phyloP scores from a whole-genome alignment of 108 stramenopile genomes.

The Skeletonema grethae region DNA sequence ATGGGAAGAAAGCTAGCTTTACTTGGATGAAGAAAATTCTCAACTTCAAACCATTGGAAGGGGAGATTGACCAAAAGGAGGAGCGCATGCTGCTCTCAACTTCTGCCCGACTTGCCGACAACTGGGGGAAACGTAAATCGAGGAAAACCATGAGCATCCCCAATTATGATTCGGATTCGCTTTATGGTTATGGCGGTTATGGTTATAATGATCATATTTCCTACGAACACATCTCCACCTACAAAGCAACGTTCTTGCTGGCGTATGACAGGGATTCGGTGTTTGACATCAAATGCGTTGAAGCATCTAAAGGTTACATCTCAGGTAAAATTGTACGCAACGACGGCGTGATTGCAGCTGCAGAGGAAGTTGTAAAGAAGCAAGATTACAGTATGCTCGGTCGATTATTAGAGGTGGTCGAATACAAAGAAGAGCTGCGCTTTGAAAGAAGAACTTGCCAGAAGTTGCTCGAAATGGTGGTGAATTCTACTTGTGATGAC shows the following conservation, averaged over 20 bases:
- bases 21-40: constrained; percentile 12
- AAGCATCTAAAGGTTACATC: neutral
- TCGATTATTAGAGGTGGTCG: neutral
- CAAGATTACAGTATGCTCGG: neutral
- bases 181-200: neutral
- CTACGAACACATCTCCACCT: neutral
- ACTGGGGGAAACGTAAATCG: neutral
- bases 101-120: neutral
- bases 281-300: neutral
- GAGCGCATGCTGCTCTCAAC: neutral
- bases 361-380: neutral
- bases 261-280: neutral
- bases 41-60: neutral
- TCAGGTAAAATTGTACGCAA: neutral
- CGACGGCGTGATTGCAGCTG: neutral
- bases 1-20: neutral
- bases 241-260: neutral
- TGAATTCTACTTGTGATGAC: neutral
- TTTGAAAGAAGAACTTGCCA: neutral
- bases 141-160: neutral
- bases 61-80: neutral
- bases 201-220: neutral
- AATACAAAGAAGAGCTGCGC: neutral
- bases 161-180: neutral
- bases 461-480: neutral